A percentile compares a stretch with the other conserved stretches of the same genome.
Conservation (phyloP, 306 rosid genomes). For the Rosa persica region DNA sequence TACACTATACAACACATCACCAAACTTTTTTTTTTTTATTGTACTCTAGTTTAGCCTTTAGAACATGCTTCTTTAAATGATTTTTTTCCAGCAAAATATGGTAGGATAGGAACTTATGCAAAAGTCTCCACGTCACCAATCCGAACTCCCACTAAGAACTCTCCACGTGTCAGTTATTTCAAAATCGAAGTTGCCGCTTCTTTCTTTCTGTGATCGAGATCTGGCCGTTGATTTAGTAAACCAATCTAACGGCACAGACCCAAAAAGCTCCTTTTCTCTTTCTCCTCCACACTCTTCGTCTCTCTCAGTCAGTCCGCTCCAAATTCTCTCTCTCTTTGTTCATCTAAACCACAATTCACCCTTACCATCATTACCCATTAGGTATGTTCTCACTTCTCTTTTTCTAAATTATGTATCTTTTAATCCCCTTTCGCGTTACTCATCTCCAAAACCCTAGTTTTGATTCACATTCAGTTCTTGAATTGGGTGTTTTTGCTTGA, state of each 20-base stretch:
- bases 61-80: too few species aligned
- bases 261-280: too few species aligned
- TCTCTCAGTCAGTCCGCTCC: neutral
- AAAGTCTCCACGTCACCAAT: too few species aligned
- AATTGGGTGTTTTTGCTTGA: neutral
- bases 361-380: neutral
- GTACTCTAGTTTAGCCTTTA: too few species aligned
- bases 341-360: too few species aligned
- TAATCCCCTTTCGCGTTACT: neutral
- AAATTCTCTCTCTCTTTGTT: neutral
- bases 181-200: too few species aligned
- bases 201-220: too few species aligned
- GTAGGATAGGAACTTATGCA: too few species aligned
- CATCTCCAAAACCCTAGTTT: neutral
- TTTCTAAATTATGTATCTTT: neutral
- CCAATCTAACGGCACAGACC: neutral
- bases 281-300: too few species aligned
- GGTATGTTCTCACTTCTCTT: neutral
- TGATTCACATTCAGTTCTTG: neutral
- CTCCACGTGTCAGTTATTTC: neutral
- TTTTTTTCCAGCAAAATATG: too few species aligned
- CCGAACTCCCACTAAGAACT: neutral
- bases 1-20: too few species aligned
- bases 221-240: neutral
- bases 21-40: too few species aligned